Evolutionary conservation across 1,284 basidiomycete species (phyloP), one percentile per base, ranked within the genome.

Genomic region (Moesziomyces sp.): DNA sequence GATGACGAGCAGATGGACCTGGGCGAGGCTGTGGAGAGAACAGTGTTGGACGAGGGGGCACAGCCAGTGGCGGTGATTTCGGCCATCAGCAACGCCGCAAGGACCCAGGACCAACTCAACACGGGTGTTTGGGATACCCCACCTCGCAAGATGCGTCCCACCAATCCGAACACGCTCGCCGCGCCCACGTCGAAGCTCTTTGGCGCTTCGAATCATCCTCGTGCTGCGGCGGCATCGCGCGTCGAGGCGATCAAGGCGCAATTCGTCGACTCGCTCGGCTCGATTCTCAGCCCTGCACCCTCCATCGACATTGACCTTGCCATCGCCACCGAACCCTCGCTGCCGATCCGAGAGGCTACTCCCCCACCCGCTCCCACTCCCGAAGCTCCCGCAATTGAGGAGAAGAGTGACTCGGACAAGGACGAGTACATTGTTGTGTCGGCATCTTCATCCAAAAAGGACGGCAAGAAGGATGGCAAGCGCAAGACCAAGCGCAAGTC

Each of bases 351-450:
- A 19, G 49, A 26, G 0, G 21, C 23, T 2, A 43, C 43, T 3
- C 23, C 45, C 0, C 5, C 43, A 4, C 10, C 42, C 19, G n/a
- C 46, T 11, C 19, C 45, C 40, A 24, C 45, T 16, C 18, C 51
- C 19, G n/a, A 19, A 1, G 13, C 24, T 40, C n/a, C 9, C 5
- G n/a, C 45, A 13, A 43, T 49, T 0, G 52, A 28, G 28, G 59
- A 47, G 6, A 49, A 48, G 6, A 18, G 16, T 13, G 49, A 28
- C 3, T 46, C 50, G 7, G 58, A 64, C 7, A 64, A 57, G 33
- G 57, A 74, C 45, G 64, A 73, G 23, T 73, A 44, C 44, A 67
- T 73, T 21, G 56, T 73, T 44, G 59, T 73, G 14, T 72, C 69
- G 8, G 48, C 49, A 44, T 26, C 33, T 7, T 47, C 24, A 21